These are phyloP conservation scores for Botryotinia narcissicola DNA, from an alignment of 2,329 filamentous ascomycete species.

Conservation along the genomic window DNA sequence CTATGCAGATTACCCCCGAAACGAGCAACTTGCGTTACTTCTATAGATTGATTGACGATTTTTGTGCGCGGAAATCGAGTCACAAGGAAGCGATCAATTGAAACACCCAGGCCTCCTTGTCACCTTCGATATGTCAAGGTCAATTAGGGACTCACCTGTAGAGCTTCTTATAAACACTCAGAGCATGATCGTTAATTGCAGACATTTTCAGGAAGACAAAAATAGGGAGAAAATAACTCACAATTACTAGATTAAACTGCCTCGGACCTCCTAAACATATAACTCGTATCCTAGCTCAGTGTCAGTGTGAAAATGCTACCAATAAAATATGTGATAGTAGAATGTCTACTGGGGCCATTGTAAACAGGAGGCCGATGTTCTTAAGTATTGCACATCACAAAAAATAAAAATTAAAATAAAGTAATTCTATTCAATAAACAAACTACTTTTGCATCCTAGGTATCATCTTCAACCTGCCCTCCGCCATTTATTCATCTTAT, in stretches of 20 bases:
- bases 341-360: not conserved
- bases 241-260: not conserved
- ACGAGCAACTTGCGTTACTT: not conserved
- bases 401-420: not conserved
- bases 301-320: not conserved
- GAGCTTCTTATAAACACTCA: not conserved
- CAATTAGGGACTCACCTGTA: not conserved
- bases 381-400: not conserved
- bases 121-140: not conserved
- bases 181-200: not conserved
- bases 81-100: not conserved
- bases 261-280: not conserved
- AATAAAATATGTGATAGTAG: not conserved
- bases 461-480: not conserved
- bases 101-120: not conserved
- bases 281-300: not conserved
- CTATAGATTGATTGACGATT: not conserved
- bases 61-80: not conserved
- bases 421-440: not conserved
- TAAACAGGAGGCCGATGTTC: not conserved
- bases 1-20: not conserved
- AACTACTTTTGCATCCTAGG: conserved; percentile 4
- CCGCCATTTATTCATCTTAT: not conserved
- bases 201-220: no score
- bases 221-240: not conserved